Evolutionary conservation across 805 yeast genomes (phyloP), one percentile per base, ranked within the genome.

Genomic region (Priceomyces melissophilus): DNA sequence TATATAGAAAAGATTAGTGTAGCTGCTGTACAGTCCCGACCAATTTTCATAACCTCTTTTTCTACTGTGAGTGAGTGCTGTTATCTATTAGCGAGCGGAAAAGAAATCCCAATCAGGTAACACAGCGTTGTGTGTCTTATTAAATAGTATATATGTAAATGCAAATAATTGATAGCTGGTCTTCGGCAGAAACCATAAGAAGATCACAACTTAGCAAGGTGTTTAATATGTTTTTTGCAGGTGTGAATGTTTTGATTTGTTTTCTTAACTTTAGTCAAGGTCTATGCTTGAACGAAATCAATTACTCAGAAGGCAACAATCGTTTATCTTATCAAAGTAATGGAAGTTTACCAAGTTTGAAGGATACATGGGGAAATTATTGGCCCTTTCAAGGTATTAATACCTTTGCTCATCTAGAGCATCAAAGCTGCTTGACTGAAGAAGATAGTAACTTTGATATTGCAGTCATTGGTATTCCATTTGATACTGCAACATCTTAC

Each of bases 401-500:
- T 53, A 76, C 87, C 0, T 87, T 84, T 71, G 95, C 93, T 2
- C 93, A 87, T 46, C 63, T 87, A 38, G 79, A 79, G 16, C 71
- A 76, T 42, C 67, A 75, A 30, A 70, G 69, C 43, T 87, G 95
- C 55, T 68, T 86, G 14, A 35, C 74, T 2, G 60, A 77, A 31
- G 59, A 75, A 32, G 67, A 71, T 4, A 45, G 57, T 6, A 52
- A 65, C 2, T 87, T 72, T 49, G 95, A 87, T 50, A 74, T 87
- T 37, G 95, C 82, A 0, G 48, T 87, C 10, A 71, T 86, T 41
- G 95, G 95, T 3, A 82, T 84, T 1, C 95, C 95, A 0, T 87
- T 86, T 51, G 95, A 86, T 54, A 86, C 93, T 5, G 91, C 91
- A 0, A 82, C 81, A 0, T 75, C 89, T 1, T 86, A 80, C 58